These are phyloP conservation scores for Wallacemonas sp. DNA, from an alignment of 208 protist genomes.

Conservation along the genomic window DNA sequence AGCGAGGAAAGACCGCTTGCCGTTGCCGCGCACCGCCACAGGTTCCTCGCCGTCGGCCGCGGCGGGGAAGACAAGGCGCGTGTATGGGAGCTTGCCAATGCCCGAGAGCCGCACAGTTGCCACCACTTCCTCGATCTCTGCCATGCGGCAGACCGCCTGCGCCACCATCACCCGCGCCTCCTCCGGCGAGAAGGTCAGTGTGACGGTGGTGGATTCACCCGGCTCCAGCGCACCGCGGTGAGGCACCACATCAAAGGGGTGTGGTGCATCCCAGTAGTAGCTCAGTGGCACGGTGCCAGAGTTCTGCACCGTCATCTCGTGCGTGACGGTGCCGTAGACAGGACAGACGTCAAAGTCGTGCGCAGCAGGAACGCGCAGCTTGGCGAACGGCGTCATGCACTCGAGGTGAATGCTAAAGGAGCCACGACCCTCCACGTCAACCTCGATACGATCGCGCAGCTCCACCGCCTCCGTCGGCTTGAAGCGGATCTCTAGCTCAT, in stretches of 20 bases:
- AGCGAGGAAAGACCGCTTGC: neutral
- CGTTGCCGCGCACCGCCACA: neutral
- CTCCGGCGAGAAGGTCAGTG: conserved; percentile 56
- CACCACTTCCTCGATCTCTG: conserved; percentile 47
- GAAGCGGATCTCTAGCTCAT: conserved; percentile 76
- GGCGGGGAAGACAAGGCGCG: conserved; percentile 14
- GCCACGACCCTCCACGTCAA: conserved; percentile 72
- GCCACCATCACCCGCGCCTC: conserved; percentile 79
- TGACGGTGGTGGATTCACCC: conserved; percentile 45
- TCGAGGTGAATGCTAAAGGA: conserved; percentile 80
- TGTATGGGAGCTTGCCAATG: conserved; percentile 91
- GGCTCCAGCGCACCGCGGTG: conserved; percentile 38
- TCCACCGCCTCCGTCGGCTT: conserved; percentile 64
- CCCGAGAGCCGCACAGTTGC: conserved; percentile 71
- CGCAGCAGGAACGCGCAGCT: conserved; percentile 40
- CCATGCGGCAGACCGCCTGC: conserved; percentile 76
- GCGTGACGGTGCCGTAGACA: conserved; percentile 44
- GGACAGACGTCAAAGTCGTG: conserved; percentile 92
- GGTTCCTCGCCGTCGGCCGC: neutral
- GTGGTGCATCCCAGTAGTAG: conserved; percentile 77
- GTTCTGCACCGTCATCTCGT: conserved; percentile 74
- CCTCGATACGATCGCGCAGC: conserved; percentile 79
- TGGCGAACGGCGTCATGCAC: conserved; percentile 70
- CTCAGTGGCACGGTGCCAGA: conserved; percentile 63
- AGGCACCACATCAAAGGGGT: conserved; percentile 76